A percentile compares a stretch with the other conserved stretches of the same genome.
Evolutionary conservation across 306 rosid species (phyloP).

Genomic region (Vigna reflexopilosa): DNA sequence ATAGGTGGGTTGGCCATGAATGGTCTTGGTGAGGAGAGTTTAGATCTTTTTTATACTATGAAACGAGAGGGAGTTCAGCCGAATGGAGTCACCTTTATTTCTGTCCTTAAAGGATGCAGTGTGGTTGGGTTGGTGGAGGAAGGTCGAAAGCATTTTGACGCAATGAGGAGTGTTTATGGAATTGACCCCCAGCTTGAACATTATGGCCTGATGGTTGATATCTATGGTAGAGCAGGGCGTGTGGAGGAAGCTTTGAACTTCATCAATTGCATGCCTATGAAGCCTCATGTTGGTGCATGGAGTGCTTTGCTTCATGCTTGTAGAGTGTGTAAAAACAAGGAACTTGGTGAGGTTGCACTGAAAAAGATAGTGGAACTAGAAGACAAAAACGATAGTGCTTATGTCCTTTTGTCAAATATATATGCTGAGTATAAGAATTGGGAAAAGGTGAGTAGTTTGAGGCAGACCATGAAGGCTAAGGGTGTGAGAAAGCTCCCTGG

Average conservation of each 20-base stretch:
- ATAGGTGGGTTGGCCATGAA: conserved; percentile 71
- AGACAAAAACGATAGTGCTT: conserved; percentile 62
- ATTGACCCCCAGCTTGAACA: conserved; percentile 68
- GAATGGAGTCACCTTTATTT: conserved; percentile 60
- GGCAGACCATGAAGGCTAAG: conserved; percentile 57
- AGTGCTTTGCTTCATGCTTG: conserved; percentile 71
- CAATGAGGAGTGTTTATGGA: conserved; percentile 56
- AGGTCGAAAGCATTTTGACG: conserved; percentile 57
- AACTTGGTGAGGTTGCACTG: conserved; percentile 58
- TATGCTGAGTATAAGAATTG: conserved; percentile 65
- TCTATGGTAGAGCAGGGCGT: conserved; percentile 66
- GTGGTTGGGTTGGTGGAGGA: conserved; percentile 68
- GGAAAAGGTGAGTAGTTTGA: conserved; percentile 53
- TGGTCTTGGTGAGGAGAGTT: conserved; percentile 63
- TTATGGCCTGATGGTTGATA: conserved; percentile 72
- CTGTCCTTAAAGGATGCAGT: conserved; percentile 60
- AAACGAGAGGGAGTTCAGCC: conserved; percentile 55
- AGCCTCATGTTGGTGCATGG: conserved; percentile 73
- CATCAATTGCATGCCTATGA: conserved; percentile 67
- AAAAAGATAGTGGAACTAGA: conserved; percentile 64
- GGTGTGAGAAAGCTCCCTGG: conserved; percentile 70
- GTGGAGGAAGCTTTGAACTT: conserved; percentile 62
- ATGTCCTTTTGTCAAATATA: conserved; percentile 65
- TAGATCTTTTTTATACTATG: conserved; percentile 59
- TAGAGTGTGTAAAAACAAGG: conserved; percentile 58